Evolutionary conservation across 1,284 basidiomycete genomes (phyloP), one percentile per base, ranked within the genome.

Genomic region (Ustilago tritici): DNA sequence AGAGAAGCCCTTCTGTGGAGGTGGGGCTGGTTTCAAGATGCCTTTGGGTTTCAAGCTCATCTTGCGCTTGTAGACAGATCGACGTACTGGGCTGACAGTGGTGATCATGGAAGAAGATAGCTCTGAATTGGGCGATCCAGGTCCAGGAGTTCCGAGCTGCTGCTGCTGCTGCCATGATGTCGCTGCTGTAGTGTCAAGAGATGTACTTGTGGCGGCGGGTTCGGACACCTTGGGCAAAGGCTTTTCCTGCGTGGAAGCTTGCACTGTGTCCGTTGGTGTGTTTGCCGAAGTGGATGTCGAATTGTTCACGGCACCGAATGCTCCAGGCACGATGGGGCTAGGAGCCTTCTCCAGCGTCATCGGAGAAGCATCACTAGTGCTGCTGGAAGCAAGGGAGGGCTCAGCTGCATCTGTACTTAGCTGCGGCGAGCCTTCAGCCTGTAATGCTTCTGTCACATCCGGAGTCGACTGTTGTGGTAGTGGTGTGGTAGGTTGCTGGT

Each of bases 21-120:
- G 73, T 9, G 82, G 73, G 10, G 79, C 76, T 15, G 83, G 76
- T 40, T 84, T 84, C 56, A 85, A 66, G 61, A 85, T 84, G 12
- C 82, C 80, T 38, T 78, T 78, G 46, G 70, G 76, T 17, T 67
- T 64, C 38, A 55, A 61, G 58, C 56, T 61, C 67, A 66, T 55
- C 49, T 73, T 73, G 57, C 66, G 66, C 53, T 78, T 78, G 70
- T 78, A 78, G 19, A 78, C 62, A 17, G 76, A 68, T 43, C 75
- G 52, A n/a, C 75, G 75, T 0, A 76, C 69, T 9, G 74, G 68
- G 41, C 69, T 76, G 59, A 76, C 38, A 34, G 59, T 55, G 9
- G 68, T 62, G 61, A 75, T 70, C 46, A 66, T 60, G 50, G 72
- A 66, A 9, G 72, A 57, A 1, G 54, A 61, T 12, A 65, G 46